These are phyloP conservation scores for Apiospora phragmitis DNA, from an alignment of 2,329 filamentous ascomycete species.

Conservation along the genomic window DNA sequence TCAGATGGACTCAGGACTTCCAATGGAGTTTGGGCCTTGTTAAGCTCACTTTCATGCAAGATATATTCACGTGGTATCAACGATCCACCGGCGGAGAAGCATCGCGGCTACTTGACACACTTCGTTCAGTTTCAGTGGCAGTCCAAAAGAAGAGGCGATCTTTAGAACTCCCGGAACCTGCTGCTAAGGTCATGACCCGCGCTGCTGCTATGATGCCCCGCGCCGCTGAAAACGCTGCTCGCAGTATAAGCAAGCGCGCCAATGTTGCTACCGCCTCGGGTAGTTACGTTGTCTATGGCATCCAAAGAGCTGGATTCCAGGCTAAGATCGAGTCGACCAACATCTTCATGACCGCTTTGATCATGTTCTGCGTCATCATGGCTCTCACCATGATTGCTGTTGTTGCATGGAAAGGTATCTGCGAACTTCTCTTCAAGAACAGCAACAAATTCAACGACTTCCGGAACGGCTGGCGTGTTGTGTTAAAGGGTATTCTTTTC, in stretches of 20 bases:
- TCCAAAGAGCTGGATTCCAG: conserved; percentile 85
- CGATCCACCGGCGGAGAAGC: conserved; percentile 87
- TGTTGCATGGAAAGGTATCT: conserved; percentile 75
- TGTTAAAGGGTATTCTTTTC: conserved; percentile 92
- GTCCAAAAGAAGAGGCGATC: conserved; percentile 63
- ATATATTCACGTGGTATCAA: conserved; percentile 93
- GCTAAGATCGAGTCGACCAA: conserved; percentile 86
- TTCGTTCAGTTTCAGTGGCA: conserved; percentile 77
- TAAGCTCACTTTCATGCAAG: conserved; percentile 73
- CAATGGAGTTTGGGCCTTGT: conserved; percentile 99
- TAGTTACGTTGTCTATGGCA: conserved; percentile 70
- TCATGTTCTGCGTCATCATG: conserved; percentile 86
- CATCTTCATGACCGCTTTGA: conserved; percentile 87
- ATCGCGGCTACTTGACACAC: conserved; percentile 72
- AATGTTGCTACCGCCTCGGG: conserved; percentile 56
- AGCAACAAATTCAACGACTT: conserved; percentile 90
- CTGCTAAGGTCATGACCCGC: conserved; percentile 53
- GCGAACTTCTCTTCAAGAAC: conserved; percentile 73
- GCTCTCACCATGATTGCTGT: conserved; percentile 72
- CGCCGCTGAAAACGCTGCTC: conserved; percentile 30
- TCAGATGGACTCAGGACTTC: conserved; percentile 91
- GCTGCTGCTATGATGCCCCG: conserved; percentile 53
- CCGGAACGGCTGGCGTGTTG: conserved; percentile 89
- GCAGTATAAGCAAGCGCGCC: conserved; percentile 50
- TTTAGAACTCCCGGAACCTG: conserved; percentile 31